Conservation (phyloP, 2,329 filamentous ascomycete species). For the Dichotomopilus funicola region DNA sequence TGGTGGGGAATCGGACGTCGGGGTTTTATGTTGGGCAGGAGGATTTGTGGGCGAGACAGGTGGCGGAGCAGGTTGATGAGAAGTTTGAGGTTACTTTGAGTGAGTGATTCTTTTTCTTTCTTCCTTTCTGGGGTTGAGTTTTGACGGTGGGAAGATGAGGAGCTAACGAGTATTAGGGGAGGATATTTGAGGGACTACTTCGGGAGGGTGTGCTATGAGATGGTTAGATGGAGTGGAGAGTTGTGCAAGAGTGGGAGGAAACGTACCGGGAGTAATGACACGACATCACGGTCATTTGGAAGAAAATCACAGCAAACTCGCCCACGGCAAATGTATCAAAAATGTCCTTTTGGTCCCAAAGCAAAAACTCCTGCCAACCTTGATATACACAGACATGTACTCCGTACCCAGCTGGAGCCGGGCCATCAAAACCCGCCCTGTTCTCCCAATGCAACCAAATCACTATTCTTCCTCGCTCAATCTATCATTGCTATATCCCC, state of each 20-base stretch:
- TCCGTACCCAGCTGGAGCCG: not conserved
- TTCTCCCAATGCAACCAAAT: conserved; percentile 3
- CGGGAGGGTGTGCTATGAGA: too few species aligned
- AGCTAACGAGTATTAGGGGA: not conserved
- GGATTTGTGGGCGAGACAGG: not conserved
- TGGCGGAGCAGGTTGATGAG: not conserved
- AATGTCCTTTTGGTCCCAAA: not conserved
- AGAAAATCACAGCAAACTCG: not conserved
- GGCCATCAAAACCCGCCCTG: not conserved
- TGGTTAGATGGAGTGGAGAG: too few species aligned
- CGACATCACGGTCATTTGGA: not conserved
- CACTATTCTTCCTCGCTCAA: not conserved
- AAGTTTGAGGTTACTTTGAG: not conserved
- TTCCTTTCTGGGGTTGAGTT: not conserved
- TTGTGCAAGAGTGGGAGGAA: too few species aligned
- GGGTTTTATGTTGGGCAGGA: not conserved
- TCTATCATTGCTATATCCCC: not conserved
- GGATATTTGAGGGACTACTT: not conserved
- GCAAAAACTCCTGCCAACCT: conserved; percentile 5
- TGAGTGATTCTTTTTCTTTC: not conserved
- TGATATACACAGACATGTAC: conserved; percentile 5
- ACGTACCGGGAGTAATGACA: too few species aligned
- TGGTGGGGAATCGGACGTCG: not conserved
- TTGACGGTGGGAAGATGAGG: not conserved
- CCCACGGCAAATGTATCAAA: not conserved